Base-by-base conservation (phyloP, 176 grass and related monocot species). In the Thalia dealbata region DNA sequence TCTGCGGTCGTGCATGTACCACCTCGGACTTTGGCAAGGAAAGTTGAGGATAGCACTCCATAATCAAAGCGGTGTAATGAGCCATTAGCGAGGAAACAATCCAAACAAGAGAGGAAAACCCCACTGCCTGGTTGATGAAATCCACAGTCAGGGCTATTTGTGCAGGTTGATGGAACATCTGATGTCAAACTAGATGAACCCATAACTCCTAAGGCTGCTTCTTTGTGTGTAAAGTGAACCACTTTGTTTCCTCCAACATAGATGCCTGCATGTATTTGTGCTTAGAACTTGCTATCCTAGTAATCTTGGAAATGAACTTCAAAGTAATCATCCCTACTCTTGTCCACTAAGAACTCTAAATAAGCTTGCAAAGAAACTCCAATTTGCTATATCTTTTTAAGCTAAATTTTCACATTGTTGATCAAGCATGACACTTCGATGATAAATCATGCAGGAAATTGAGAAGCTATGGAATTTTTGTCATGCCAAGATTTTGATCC, bases 221-320 rank as follows among this genome's bases (percentile, higher is more conserved):
- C 91, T 81, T 99, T 99, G 63, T 85, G 83, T 19, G 90, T 99
- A 76, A 99, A 99, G 86, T 99, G 95, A 51, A 99, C 95, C 35
- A 99, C 87, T 67, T 99, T 99, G 87, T 79, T 99, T 78, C 95
- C 90, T 79, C 95, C 95, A 25, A 99, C 95, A 72, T 99, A 99
- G 80, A 99, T 88, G 14, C 95, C 95, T 99, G 75, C 28, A 75
- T 1, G 19, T 46, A 68, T 19, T 67, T 43, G 64, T 13, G 18
- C 64, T 67, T 7, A 65, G 28, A 65, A 32, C 24, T 65, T 61
- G 11, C n/a, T 21, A 60, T 9, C 22, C 19, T 23, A 10, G 6
- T 22, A 60, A 22, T 23, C 19, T 22, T 23, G 10, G 23, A 10
- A 13, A 48, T 48, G 45, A 48, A 48, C 6, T 48, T 38, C 45